A percentile compares a stretch with the other conserved stretches of the same genome.
Evolutionary conservation across 768 basidiomycete species (phyloP).

Genomic region (Dacryopinax spathularia): DNA sequence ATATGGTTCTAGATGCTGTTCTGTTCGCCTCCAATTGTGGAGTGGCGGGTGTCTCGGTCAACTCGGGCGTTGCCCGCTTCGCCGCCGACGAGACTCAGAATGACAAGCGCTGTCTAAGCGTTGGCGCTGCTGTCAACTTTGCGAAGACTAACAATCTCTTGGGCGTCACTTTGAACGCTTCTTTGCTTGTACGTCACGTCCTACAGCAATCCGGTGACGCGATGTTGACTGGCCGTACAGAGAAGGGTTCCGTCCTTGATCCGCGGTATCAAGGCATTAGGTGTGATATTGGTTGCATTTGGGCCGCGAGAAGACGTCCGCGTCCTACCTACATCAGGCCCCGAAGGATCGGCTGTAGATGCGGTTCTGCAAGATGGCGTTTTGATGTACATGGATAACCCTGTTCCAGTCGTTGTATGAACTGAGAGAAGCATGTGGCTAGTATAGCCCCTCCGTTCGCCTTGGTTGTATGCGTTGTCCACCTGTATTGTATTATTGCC

Average conservation of each 20-base stretch:
- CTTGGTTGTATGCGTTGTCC: constrained; percentile 1
- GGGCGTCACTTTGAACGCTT: constrained; percentile 78
- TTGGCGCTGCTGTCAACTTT: constrained; percentile 85
- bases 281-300: constrained; percentile 73
- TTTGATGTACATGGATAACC: constrained; percentile 53
- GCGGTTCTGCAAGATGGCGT: constrained; percentile 51
- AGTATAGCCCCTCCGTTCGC: background rate
- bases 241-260: constrained; percentile 79
- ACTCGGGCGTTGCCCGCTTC: constrained; percentile 13
- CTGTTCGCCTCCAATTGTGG: constrained; percentile 89
- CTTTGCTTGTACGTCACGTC: constrained; percentile 52
- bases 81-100: constrained; percentile 24
- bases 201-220: constrained; percentile 6
- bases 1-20: constrained; percentile 56
- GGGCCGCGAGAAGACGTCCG: constrained; percentile 38
- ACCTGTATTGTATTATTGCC: background rate
- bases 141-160: constrained; percentile 84
- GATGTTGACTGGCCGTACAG: constrained; percentile 28
- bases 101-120: constrained; percentile 42
- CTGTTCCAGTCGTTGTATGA: constrained; percentile 24
- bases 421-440: background rate
- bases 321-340: constrained; percentile 21
- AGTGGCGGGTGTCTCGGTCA: constrained; percentile 26
- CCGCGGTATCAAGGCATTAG: constrained; percentile 75
- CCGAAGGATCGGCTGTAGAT: constrained; percentile 38